These are phyloP conservation scores for Drechmeria coniospora DNA, from an alignment of 2,329 filamentous ascomycete species.

Conservation along the genomic window DNA sequence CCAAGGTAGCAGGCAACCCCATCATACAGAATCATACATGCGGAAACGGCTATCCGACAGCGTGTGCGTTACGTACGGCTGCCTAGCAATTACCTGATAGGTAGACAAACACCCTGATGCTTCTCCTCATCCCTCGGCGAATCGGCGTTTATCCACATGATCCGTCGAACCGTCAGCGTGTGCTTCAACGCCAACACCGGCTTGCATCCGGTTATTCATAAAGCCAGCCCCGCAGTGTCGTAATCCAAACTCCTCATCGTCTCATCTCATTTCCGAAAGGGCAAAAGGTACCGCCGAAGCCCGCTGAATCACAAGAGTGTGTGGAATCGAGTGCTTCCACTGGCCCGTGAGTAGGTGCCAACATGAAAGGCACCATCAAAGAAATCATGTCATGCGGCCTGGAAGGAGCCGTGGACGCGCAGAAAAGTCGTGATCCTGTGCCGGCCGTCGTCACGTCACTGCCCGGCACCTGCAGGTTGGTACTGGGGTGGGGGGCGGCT, in stretches of 20 bases:
- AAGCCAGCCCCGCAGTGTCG: constrained; percentile 5
- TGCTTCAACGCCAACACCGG: constrained; percentile 1
- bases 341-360: too few species aligned
- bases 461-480: constrained; percentile 12
- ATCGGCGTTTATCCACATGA: background rate
- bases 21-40: too few species aligned
- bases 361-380: too few species aligned
- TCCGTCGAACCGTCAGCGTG: constrained; percentile 3
- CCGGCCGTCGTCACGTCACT: constrained; percentile 9
- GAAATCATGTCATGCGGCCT: too few species aligned
- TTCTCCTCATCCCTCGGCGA: background rate
- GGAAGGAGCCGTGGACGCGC: too few species aligned
- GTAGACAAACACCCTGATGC: background rate
- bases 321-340: background rate
- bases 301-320: constrained; percentile 1
- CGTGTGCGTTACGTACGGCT: too few species aligned
- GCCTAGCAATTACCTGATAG: too few species aligned
- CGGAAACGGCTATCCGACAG: too few species aligned
- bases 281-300: constrained; percentile 6
- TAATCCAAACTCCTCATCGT: constrained; percentile 11
- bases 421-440: too few species aligned
- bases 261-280: constrained; percentile 3
- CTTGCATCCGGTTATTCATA: constrained; percentile 5
- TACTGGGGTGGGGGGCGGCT: constrained; percentile 17
- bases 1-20: too few species aligned